Percentiles rank a stretch among this genome's conserved stretches.
Conservation (phyloP, 2,329 filamentous ascomycete genomes). For the Mycogone perniciosa region DNA sequence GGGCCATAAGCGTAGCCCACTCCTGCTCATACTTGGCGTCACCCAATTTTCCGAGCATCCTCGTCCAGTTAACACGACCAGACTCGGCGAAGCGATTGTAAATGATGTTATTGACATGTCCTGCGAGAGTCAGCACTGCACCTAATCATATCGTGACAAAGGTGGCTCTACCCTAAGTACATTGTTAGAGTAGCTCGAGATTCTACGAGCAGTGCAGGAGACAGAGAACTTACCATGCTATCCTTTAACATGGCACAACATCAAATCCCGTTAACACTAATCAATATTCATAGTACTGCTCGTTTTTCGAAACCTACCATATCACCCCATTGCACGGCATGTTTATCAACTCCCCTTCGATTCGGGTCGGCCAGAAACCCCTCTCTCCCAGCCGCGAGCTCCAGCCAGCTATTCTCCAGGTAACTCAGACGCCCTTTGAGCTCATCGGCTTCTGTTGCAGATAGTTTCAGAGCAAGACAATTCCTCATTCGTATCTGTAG, state of each 20-base stretch:
- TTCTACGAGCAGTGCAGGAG: not conserved
- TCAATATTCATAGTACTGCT: not conserved
- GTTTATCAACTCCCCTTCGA: not conserved
- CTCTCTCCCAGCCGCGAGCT: not conserved
- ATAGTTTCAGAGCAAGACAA: not conserved
- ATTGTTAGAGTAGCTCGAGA: not conserved
- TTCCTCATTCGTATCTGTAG: not conserved
- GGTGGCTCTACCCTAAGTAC: not conserved
- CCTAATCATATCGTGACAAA: not conserved
- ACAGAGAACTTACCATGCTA: not conserved
- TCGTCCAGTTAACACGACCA: constrained; percentile 70
- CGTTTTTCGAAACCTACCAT: not conserved
- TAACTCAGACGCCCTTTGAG: not conserved
- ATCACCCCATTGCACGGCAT: not conserved
- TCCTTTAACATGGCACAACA: not conserved
- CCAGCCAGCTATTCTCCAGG: not conserved
- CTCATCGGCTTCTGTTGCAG: not conserved
- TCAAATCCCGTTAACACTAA: not conserved
- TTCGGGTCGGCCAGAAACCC: not conserved
- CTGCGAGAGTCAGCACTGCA: constrained; percentile 12
- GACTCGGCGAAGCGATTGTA: constrained; percentile 82
- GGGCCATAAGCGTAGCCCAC: constrained; percentile 66
- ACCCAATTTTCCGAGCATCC: constrained; percentile 55
- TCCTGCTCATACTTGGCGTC: constrained; percentile 53
- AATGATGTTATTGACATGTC: constrained; percentile 78